These are phyloP conservation scores for Phytophthora colocasiae DNA, from an alignment of 352 stramenopile species.

Conservation along the genomic window DNA sequence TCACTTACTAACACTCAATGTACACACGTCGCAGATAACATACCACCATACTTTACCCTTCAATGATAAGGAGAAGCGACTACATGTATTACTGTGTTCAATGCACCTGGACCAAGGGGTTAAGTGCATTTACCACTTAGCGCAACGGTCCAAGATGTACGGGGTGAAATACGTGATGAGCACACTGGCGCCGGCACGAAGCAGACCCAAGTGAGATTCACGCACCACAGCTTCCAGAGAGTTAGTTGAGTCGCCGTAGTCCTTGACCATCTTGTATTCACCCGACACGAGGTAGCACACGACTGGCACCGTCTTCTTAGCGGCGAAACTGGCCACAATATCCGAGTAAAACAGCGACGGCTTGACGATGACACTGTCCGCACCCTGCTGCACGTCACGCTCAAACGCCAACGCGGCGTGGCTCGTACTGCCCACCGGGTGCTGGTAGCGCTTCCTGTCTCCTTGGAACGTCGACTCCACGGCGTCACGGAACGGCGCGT, in stretches of 20 bases:
- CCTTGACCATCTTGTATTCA: constrained; percentile 99
- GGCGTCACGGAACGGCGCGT: constrained; percentile 97
- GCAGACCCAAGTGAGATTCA: constrained; percentile 79
- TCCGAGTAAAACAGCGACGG: constrained; percentile 99
- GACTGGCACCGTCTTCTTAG: constrained; percentile 94
- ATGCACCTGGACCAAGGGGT: background rate
- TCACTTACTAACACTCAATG: background rate
- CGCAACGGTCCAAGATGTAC: constrained; percentile 86
- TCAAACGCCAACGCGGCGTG: constrained; percentile 83
- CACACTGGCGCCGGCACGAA: constrained; percentile 95
- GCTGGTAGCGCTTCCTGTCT: constrained; percentile 98
- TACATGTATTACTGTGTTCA: too few relatives aligned
- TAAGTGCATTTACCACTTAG: constrained; percentile 65
- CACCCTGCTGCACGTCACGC: constrained; percentile 89
- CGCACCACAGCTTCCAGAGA: constrained; percentile 88
- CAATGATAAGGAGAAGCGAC: too few relatives aligned
- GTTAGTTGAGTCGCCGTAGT: constrained; percentile 86
- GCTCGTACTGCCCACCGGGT: constrained; percentile 84
- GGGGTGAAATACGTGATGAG: constrained; percentile 99
- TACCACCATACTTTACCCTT: background rate
- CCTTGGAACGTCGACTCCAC: constrained; percentile 97
- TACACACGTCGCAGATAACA: constrained; percentile 25
- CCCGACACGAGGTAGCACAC: constrained; percentile 99
- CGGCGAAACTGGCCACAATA: constrained; percentile 95
- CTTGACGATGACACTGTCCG: constrained; percentile 99